phyloP scores from a whole-genome alignment of 805 yeast genomes.

The Candida andamanensis region DNA sequence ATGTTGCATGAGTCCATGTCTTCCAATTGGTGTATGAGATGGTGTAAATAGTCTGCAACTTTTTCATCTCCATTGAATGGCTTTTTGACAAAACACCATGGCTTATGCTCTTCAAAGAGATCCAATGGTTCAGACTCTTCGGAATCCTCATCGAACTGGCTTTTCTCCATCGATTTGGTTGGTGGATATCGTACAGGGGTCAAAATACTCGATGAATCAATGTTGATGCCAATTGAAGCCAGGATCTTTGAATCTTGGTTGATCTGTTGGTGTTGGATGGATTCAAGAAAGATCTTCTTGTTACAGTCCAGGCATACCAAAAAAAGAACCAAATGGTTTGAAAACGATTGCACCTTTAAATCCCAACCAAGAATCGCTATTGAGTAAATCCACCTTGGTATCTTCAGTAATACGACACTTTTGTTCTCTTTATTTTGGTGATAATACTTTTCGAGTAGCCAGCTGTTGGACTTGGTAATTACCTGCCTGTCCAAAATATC shows the following conservation, averaged over 20 bases:
- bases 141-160: constrained; percentile 15
- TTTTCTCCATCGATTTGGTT: background rate
- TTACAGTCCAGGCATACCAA: constrained; percentile 36
- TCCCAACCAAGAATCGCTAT: constrained; percentile 37
- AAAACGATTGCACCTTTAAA: constrained; percentile 26
- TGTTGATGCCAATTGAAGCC: constrained; percentile 11
- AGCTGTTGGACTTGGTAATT: constrained; percentile 22
- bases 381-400: constrained; percentile 30
- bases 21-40: constrained; percentile 18
- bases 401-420: constrained; percentile 14
- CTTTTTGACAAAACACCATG: constrained; percentile 25
- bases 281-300: constrained; percentile 25
- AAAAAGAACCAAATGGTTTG: constrained; percentile 21
- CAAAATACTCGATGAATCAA: constrained; percentile 20
- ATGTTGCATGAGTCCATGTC: constrained; percentile 5
- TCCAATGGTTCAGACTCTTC: constrained; percentile 16
- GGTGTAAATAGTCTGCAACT: constrained; percentile 17
- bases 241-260: constrained; percentile 4
- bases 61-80: background rate
- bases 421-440: constrained; percentile 33
- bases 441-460: constrained; percentile 27
- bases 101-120: constrained; percentile 26
- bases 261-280: constrained; percentile 9
- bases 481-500: constrained; percentile 8
- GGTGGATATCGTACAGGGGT: constrained; percentile 29